These are phyloP conservation scores for Lactarius evosmus DNA, from an alignment of 768 basidiomycete genomes.

Conservation along the genomic window DNA sequence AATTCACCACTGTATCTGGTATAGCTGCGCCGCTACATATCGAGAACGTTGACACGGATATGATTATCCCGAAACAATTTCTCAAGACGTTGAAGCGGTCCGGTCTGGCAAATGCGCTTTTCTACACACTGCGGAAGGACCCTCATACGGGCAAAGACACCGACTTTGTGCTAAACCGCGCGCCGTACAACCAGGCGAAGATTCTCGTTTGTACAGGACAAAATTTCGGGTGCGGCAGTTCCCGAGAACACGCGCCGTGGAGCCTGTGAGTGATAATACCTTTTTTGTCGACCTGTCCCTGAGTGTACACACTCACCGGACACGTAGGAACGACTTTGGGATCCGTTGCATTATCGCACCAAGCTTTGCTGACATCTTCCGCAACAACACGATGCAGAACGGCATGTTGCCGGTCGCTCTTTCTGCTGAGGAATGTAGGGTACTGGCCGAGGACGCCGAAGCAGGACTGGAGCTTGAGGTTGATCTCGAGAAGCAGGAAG, in stretches of 20 bases:
- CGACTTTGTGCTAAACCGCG: conserved; percentile 60
- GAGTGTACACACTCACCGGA: not conserved
- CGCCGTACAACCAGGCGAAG: conserved; percentile 49
- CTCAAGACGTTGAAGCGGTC: conserved; percentile 64
- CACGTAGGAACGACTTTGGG: conserved; percentile 53
- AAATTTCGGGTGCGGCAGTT: conserved; percentile 64
- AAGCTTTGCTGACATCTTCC: conserved; percentile 62
- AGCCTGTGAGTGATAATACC: conserved; percentile 39
- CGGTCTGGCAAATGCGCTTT: conserved; percentile 57
- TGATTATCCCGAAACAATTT: conserved; percentile 67
- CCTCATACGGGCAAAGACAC: conserved; percentile 49
- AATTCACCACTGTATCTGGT: conserved; percentile 50
- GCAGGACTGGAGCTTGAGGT: conserved; percentile 52
- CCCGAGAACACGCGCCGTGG: conserved; percentile 63
- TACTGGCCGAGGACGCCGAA: conserved; percentile 50
- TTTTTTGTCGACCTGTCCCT: not conserved
- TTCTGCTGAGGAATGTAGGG: conserved; percentile 46
- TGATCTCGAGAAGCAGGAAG: conserved; percentile 57
- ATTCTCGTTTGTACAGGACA: conserved; percentile 57
- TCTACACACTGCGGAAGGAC: conserved; percentile 51
- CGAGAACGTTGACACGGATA: conserved; percentile 61
- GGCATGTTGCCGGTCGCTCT: conserved; percentile 58
- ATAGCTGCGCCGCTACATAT: conserved; percentile 53
- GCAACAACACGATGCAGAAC: conserved; percentile 62
- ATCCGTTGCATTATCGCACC: conserved; percentile 59